A percentile compares a stretch with the other conserved stretches of the same genome.
phyloP scores from a whole-genome alignment of 2,329 filamentous ascomycete species.

The Fusarium keratoplasticum region DNA sequence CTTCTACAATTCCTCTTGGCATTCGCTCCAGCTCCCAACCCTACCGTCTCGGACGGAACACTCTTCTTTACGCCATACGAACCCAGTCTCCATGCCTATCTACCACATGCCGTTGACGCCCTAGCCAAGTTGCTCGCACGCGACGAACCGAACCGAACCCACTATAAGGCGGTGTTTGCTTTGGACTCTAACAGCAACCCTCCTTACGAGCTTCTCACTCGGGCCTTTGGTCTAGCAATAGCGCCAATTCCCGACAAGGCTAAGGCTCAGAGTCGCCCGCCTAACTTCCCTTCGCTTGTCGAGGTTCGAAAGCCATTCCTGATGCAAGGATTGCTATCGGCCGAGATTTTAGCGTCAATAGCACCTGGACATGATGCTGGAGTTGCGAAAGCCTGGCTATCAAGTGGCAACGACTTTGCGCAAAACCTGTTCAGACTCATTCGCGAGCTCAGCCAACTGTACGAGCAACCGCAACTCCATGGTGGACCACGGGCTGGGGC shows the following conservation, averaged over 20 bases:
- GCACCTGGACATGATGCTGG: slow-evolving; percentile 77
- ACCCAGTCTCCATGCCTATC: slow-evolving; percentile 84
- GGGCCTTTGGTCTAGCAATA: slow-evolving; percentile 87
- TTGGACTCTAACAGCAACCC: slow-evolving; percentile 73
- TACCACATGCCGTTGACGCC: slow-evolving; percentile 89
- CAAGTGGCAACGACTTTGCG: slow-evolving; percentile 85
- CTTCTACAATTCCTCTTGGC: slow-evolving; percentile 90
- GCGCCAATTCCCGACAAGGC: slow-evolving; percentile 81
- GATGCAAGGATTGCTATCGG: slow-evolving; percentile 91
- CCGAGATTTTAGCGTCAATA: slow-evolving; percentile 86
- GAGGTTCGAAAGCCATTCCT: slow-evolving; percentile 89
- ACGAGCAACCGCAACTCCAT: slow-evolving; percentile 60
- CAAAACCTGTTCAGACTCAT: slow-evolving; percentile 82
- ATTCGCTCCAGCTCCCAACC: slow-evolving; percentile 84
- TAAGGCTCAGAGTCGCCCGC: slow-evolving; percentile 64
- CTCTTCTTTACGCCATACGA: slow-evolving; percentile 86
- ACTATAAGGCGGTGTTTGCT: slow-evolving; percentile 85
- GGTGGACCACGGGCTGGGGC: slow-evolving; percentile 49
- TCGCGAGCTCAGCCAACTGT: slow-evolving; percentile 75
- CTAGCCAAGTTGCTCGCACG: slow-evolving; percentile 91
- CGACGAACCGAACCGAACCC: slow-evolving; percentile 90
- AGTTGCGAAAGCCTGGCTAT: slow-evolving; percentile 83
- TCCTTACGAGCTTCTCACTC: slow-evolving; percentile 84
- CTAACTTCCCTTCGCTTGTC: slow-evolving; percentile 73
- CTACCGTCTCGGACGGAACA: slow-evolving; percentile 65